Conservation (phyloP, 805 yeast species). For the Maudiozyma barnettii region DNA sequence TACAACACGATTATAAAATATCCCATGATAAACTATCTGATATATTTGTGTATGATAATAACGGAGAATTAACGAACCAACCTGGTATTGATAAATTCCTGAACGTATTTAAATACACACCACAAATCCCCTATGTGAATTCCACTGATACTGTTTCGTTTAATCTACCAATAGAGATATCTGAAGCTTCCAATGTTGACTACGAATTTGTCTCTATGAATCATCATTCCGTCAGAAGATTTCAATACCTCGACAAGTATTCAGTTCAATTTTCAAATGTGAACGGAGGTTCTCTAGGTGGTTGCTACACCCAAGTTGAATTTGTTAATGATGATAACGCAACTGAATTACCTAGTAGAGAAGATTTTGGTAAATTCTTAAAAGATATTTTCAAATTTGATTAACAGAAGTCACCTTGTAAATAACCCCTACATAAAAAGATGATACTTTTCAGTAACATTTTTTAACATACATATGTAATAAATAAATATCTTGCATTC, state of each 20-base stretch:
- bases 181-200: slow-evolving; percentile 1
- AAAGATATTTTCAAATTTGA: slow-evolving; percentile 6
- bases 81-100: slow-evolving; percentile 38
- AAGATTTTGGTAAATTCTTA: slow-evolving; percentile 6
- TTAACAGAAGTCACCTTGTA: neutral
- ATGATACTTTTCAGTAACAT: too few species aligned
- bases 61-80: slow-evolving; percentile 23
- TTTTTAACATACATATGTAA: neutral
- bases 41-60: neutral
- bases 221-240: slow-evolving; percentile 19
- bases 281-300: slow-evolving; percentile 22
- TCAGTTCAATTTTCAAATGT: slow-evolving; percentile 25
- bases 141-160: neutral
- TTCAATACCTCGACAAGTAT: slow-evolving; percentile 23
- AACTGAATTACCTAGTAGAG: neutral
- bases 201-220: slow-evolving; percentile 18
- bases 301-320: slow-evolving; percentile 22
- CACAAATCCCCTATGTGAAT: neutral
- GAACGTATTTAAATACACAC: slow-evolving; percentile 6
- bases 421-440: neutral
- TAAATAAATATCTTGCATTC: neutral
- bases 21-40: slow-evolving; percentile 3
- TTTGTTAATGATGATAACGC: slow-evolving; percentile 7
- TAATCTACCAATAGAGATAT: neutral
- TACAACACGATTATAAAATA: slow-evolving; percentile 19